Evolutionary conservation across 495 filamentous ascomycete genomes (phyloP).

Genomic region (Neurospora sp.): DNA sequence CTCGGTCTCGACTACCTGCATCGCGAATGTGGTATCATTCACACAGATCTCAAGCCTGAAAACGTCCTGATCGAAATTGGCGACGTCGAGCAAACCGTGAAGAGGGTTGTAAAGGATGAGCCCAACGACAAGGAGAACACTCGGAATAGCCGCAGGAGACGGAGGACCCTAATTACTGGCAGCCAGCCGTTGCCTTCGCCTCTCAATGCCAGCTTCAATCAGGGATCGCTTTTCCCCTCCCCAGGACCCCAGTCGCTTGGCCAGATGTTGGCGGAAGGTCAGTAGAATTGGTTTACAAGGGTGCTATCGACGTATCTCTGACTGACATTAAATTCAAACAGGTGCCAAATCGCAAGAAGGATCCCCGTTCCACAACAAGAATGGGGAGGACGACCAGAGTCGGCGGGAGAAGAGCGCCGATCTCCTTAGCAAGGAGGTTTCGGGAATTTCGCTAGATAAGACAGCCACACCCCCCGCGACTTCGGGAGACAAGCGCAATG

Average conservation of each 20-base stretch:
- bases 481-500: constrained; percentile 41
- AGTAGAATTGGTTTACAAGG: constrained; percentile 15
- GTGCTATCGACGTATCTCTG: neutral
- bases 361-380: constrained; percentile 31
- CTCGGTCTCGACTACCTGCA: constrained; percentile 93
- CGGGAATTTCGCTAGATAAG: constrained; percentile 89
- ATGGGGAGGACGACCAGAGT: constrained; percentile 64
- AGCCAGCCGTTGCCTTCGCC: constrained; percentile 95
- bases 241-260: constrained; percentile 71
- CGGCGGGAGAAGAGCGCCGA: constrained; percentile 92
- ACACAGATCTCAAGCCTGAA: constrained; percentile 96
- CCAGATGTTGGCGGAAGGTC: constrained; percentile 75
- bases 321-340: constrained; percentile 11
- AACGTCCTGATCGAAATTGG: constrained; percentile 99
- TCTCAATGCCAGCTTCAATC: constrained; percentile 81
- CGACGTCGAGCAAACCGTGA: constrained; percentile 92
- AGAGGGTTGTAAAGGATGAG: constrained; percentile 86
- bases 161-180: constrained; percentile 91
- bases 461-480: constrained; percentile 33
- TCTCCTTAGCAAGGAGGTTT: constrained; percentile 81
- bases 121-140: constrained; percentile 77
- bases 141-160: constrained; percentile 82
- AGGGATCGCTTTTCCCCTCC: constrained; percentile 57
- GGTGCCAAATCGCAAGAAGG: constrained; percentile 44
- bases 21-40: constrained; percentile 96